Base-by-base conservation (phyloP, 768 basidiomycete genomes). In the Podaxis sp. region DNA sequence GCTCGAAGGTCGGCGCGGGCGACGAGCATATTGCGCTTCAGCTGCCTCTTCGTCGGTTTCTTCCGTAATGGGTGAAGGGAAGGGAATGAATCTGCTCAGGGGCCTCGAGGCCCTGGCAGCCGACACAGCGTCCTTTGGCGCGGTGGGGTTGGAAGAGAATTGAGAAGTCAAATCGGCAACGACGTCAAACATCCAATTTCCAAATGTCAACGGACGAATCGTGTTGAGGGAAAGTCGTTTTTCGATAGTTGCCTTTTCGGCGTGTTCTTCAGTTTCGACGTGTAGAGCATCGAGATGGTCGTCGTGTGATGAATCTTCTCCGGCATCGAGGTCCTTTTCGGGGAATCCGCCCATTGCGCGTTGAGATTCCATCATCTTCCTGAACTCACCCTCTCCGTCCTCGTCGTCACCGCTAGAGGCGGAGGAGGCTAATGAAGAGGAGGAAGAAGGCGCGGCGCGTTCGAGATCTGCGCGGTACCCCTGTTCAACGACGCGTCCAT, bases 161-260 rank as follows among this genome's bases (percentile, higher is more conserved):
- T 65, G 63, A 3, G 74, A 68, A 0, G 87, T 87, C 20, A 92
- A 74, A 52, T 90, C 90, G 0, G 85, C 81, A 38, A 93, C 81
- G 61, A 82, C 91, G 40, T 94, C 90, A 62, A 91, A 84, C 91
- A 93, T 92, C 92, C 92, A 93, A 66, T 85, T 85, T n/a, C 87
- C 87, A 24, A 89, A 76, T 0, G 88, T 86, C 48, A 86, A 69
- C 0, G 85, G 86, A 5, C 87, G 83, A 33, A 85, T 65, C 46
- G 82, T 72, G 63, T 74, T 64, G 15, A 67, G 15, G 15, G 81
- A 83, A 60, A 80, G 77, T 48, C 80, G 83, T 60, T 77, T 75
- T 26, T 26, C 52, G 28, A 56, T 36, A 4, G 24, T 15, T 40
- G 37, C 26, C 30, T 56, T 54, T 37, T 59, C 52, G 24, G 22